Evolutionary conservation across 2,329 filamentous ascomycete species (phyloP).

Genomic region (Trichoderma afroharzianum): DNA sequence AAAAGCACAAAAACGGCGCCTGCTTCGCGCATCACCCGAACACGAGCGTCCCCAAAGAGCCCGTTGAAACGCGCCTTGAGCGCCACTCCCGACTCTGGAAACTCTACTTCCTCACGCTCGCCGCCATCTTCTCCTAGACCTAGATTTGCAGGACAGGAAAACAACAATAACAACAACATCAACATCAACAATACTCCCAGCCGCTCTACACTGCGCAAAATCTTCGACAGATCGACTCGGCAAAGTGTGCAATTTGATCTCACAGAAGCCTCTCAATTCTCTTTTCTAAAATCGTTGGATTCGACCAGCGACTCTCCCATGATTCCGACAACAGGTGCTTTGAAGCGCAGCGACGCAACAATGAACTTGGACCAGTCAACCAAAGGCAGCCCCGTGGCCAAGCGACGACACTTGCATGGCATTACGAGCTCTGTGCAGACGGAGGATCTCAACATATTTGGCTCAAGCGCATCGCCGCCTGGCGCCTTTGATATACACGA

Average conservation of each 20-base stretch:
- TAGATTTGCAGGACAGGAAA: slow-evolving; percentile 43
- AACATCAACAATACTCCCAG: slow-evolving; percentile 40
- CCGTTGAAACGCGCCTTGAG: slow-evolving; percentile 75
- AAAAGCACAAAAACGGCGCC: slow-evolving; percentile 55
- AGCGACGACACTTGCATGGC: slow-evolving; percentile 82
- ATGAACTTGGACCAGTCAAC: slow-evolving; percentile 81
- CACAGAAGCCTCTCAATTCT: slow-evolving; percentile 49
- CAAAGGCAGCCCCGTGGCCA: slow-evolving; percentile 81
- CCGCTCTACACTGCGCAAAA: slow-evolving; percentile 24
- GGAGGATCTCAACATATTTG: slow-evolving; percentile 71
- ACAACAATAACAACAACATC: slow-evolving; percentile 28
- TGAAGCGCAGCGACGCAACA: slow-evolving; percentile 87
- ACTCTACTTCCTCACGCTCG: slow-evolving; percentile 51
- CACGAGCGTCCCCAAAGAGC: slow-evolving; percentile 72
- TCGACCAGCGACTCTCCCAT: slow-evolving; percentile 34
- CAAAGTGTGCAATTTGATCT: slow-evolving; percentile 58
- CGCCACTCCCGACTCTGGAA: slow-evolving; percentile 67
- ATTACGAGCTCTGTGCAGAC: slow-evolving; percentile 57
- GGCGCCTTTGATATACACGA: slow-evolving; percentile 52
- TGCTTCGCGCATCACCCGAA: slow-evolving; percentile 50
- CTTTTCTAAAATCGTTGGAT: slow-evolving; percentile 51
- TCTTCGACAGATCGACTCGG: slow-evolving; percentile 45
- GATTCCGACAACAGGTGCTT: slow-evolving; percentile 61
- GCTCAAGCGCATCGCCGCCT: slow-evolving; percentile 45
- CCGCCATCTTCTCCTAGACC: slow-evolving; percentile 37